phyloP scores from a whole-genome alignment of 2,329 filamentous ascomycete species.

The Catunica adiposa region DNA sequence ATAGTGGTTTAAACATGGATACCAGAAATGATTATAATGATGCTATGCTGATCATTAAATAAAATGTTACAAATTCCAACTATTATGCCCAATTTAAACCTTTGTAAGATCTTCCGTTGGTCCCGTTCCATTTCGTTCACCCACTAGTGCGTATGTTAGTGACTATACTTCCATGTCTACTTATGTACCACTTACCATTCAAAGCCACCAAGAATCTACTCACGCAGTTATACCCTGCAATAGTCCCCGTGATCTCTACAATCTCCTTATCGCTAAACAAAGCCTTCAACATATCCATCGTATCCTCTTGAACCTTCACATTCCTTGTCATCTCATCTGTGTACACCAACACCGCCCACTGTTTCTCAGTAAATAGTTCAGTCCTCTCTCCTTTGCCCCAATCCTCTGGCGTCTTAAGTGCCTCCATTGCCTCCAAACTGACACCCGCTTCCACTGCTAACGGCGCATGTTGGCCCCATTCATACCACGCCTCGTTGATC shows the following conservation, averaged over 20 bases:
- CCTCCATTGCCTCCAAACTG: slow-evolving; percentile 30
- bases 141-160: slow-evolving; percentile 28
- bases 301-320: slow-evolving; percentile 50
- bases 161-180: neutral
- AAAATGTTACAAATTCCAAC: slow-evolving; percentile 19
- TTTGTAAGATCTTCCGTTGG: slow-evolving; percentile 24
- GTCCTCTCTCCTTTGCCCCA: slow-evolving; percentile 20
- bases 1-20: neutral
- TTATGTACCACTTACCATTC: slow-evolving; percentile 40
- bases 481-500: slow-evolving; percentile 68
- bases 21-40: neutral
- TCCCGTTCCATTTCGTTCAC: slow-evolving; percentile 38
- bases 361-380: slow-evolving; percentile 34
- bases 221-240: slow-evolving; percentile 70
- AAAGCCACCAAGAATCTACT: slow-evolving; percentile 69
- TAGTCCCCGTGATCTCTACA: slow-evolving; percentile 65
- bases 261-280: slow-evolving; percentile 54
- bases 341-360: slow-evolving; percentile 55
- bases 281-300: slow-evolving; percentile 46
- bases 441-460: slow-evolving; percentile 44
- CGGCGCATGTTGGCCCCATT: slow-evolving; percentile 67
- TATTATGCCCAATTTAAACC: slow-evolving; percentile 14
- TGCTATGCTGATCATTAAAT: neutral
- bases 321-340: slow-evolving; percentile 71
- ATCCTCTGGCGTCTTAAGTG: slow-evolving; percentile 23